phyloP scores from a whole-genome alignment of 805 yeast genomes.

The Pichia membranifaciens region DNA sequence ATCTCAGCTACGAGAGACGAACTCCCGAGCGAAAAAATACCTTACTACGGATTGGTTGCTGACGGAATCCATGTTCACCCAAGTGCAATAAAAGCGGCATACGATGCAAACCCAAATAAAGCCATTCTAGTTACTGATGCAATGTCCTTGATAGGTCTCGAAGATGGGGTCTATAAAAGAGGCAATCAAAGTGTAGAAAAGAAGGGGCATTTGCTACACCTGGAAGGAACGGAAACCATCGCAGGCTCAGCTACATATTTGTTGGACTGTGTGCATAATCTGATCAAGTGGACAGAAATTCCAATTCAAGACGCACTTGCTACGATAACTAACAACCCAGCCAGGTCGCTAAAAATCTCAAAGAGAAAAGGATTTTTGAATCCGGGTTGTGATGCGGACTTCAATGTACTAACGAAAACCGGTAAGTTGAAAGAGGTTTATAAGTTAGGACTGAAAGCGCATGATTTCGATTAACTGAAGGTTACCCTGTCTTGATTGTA shows the following conservation, averaged over 20 bases:
- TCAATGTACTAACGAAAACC: conserved; percentile 38
- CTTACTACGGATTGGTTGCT: conserved; percentile 49
- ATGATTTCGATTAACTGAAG: background rate
- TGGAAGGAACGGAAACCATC: conserved; percentile 50
- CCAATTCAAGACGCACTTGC: conserved; percentile 48
- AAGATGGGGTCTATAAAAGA: conserved; percentile 53
- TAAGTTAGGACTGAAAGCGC: conserved; percentile 40
- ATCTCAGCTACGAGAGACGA: conserved; percentile 22
- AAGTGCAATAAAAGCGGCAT: conserved; percentile 44
- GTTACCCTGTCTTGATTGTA: too few species aligned
- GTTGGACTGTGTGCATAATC: conserved; percentile 44
- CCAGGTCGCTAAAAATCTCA: conserved; percentile 40
- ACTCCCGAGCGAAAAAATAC: conserved; percentile 26
- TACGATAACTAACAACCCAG: conserved; percentile 51
- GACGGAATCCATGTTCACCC: conserved; percentile 60
- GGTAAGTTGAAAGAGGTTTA: conserved; percentile 45
- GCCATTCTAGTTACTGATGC: conserved; percentile 56
- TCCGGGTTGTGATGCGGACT: conserved; percentile 52
- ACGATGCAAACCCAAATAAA: conserved; percentile 45
- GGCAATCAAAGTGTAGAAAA: conserved; percentile 41
- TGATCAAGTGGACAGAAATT: conserved; percentile 44
- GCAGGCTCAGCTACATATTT: conserved; percentile 59
- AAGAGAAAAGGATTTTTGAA: conserved; percentile 44
- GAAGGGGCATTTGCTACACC: conserved; percentile 39
- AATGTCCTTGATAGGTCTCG: conserved; percentile 50